Evolutionary conservation across 164 flowering plant species (phyloP), one percentile per base, ranked within the genome.

Genomic region (Nymphaea colorata): DNA sequence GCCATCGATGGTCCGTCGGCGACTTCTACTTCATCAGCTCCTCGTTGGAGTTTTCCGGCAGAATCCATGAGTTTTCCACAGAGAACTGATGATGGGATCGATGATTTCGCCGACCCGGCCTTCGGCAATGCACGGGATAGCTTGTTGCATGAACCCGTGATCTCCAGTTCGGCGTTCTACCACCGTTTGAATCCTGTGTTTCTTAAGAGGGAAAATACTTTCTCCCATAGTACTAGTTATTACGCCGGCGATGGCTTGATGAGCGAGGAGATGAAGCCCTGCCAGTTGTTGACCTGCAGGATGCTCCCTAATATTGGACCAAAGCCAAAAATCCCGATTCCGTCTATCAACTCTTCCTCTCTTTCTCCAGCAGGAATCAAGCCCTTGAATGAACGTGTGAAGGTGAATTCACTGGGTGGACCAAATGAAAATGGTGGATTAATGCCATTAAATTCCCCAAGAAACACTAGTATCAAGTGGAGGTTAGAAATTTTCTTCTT

Each of bases 221-320:
- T 10, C 14, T 51, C 14, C 14, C 57, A 8, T 10, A 15, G 14
- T 51, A 51, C 12, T 51, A 7, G 57, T 51, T 8, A 51, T 8
- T 25, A 25, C 36, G 88, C 76, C 61, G 68, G 77, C 5, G 76
- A 74, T 55, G 43, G 70, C 4, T 71, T 75, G 65, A 42, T 71
- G 55, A 79, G 76, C 12, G 79, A 79, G n/a, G 79, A 73, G 45
- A 70, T 74, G 70, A 73, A 77, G 63, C 79, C 85, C 62, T 72
- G 81, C 69, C 76, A 77, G 63, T 67, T 84, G 41, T 85, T 85
- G 69, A 78, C 94, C 36, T 25, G 36, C 17, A 71, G 86, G 72
- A 87, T 89, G 84, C 86, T 86, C 69, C 97, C 86, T 84, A 87
- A 89, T 86, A 51, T 51, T 8, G 82, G 88, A 5, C 83, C 89